Percentiles rank a stretch among this genome's conserved stretches.
Evolutionary conservation across 768 basidiomycete species (phyloP).

Genomic region (Tubosaeta brunneosetosa): DNA sequence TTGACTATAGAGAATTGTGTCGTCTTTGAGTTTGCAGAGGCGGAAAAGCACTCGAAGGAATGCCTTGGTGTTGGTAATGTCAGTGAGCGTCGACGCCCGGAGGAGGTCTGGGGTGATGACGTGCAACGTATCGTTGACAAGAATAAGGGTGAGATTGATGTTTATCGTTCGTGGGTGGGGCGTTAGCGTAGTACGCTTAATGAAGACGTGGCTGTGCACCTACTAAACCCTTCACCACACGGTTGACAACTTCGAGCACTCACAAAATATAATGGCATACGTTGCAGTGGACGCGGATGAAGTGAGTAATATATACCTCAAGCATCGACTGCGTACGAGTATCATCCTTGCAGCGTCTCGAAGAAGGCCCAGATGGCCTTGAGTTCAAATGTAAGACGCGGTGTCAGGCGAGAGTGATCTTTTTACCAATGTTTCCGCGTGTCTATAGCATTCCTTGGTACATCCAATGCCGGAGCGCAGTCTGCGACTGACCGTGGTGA

Average conservation of each 20-base stretch:
- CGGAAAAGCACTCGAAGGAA: constrained; percentile 55
- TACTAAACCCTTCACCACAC: background rate
- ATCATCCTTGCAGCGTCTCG: constrained; percentile 40
- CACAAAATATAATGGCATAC: constrained; percentile 50
- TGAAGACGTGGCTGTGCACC: constrained; percentile 8
- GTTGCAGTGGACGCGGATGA: constrained; percentile 70
- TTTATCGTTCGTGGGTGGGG: constrained; percentile 50
- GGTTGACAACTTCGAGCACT: background rate
- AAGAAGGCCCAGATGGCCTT: constrained; percentile 65
- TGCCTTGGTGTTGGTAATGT: constrained; percentile 29
- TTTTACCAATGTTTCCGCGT: background rate
- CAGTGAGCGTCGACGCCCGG: constrained; percentile 31
- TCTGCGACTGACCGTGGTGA: constrained; percentile 42
- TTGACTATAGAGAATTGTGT: constrained; percentile 79
- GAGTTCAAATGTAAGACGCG: constrained; percentile 61
- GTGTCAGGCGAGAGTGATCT: background rate
- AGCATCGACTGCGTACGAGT: background rate
- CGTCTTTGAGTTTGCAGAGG: constrained; percentile 74
- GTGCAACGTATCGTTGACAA: constrained; percentile 54
- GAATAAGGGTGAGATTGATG: constrained; percentile 55
- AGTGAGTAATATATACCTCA: constrained; percentile 34
- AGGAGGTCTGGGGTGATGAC: constrained; percentile 68
- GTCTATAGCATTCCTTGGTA: constrained; percentile 52
- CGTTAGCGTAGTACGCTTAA: constrained; percentile 6
- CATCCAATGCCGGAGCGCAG: constrained; percentile 24